These are phyloP conservation scores for Macadamia integrifolia DNA, from an alignment of 164 flowering plant species.

Conservation along the genomic window DNA sequence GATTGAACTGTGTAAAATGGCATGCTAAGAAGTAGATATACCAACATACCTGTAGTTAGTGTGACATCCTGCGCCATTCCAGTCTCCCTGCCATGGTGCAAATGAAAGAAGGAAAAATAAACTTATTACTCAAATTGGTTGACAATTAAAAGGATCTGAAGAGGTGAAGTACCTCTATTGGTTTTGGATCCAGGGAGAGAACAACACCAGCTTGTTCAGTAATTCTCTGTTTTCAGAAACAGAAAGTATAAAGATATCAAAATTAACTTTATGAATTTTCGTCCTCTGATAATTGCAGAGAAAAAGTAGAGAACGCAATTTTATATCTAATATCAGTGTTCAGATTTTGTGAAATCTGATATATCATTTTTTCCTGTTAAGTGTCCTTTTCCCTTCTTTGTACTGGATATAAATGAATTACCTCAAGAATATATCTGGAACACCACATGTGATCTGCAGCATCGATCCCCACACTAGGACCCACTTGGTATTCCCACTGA, in stretches of 20 bases:
- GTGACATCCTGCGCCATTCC: constrained; percentile 99
- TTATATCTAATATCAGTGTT: too few species aligned
- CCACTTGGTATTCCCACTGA: constrained; percentile 99
- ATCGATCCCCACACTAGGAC: constrained; percentile 97
- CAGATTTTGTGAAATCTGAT: too few species aligned
- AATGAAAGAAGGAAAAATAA: neutral
- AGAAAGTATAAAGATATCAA: neutral
- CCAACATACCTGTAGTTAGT: constrained; percentile 77
- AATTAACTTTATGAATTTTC: neutral
- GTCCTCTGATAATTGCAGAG: too few species aligned
- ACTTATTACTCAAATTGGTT: neutral
- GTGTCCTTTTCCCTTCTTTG: too few species aligned
- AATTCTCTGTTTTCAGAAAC: constrained; percentile 58
- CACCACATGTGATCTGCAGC: constrained; percentile 95
- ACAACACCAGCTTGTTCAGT: constrained; percentile 99
- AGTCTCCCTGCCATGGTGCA: constrained; percentile 63
- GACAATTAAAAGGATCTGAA: neutral
- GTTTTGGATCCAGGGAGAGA: constrained; percentile 93
- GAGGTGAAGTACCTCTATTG: constrained; percentile 64
- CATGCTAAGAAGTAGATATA: neutral
- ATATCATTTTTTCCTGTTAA: too few species aligned
- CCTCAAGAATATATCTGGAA: constrained; percentile 95
- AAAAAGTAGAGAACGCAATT: too few species aligned
- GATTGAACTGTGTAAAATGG: neutral
- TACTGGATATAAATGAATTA: constrained; percentile 20